A percentile compares a stretch with the other conserved stretches of the same genome.
Evolutionary conservation across 2,329 filamentous ascomycete species (phyloP).

Genomic region (Penicillium sclerotigenum): DNA sequence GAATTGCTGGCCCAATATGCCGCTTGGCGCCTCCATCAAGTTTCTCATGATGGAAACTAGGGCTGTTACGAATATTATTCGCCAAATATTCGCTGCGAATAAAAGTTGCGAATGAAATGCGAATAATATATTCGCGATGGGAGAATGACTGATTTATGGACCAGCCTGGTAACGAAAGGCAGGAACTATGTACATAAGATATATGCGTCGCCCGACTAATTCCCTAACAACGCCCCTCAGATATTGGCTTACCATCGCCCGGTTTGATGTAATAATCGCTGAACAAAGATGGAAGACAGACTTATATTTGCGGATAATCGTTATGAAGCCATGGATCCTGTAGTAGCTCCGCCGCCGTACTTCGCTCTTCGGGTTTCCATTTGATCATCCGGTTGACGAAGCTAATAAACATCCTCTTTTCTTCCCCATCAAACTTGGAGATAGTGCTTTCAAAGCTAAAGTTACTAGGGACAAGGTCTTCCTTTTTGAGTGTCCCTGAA

Average conservation of each 20-base stretch:
- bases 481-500: slow-evolving; percentile 11
- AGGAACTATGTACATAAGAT: neutral
- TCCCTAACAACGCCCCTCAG: neutral
- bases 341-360: slow-evolving; percentile 32
- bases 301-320: slow-evolving; percentile 6
- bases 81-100: no score
- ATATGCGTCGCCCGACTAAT: neutral
- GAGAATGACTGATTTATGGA: no score
- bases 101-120: no score
- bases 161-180: no score
- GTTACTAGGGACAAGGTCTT: slow-evolving; percentile 1
- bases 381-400: slow-evolving; percentile 33
- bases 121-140: no score
- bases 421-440: slow-evolving; percentile 22
- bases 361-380: slow-evolving; percentile 33
- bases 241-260: neutral
- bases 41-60: no score
- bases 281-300: neutral
- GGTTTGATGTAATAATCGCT: neutral
- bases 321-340: slow-evolving; percentile 34
- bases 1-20: no score
- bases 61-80: no score
- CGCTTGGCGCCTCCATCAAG: no score
- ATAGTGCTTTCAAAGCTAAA: slow-evolving; percentile 18
- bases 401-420: slow-evolving; percentile 31